A percentile compares a stretch with the other conserved stretches of the same genome.
These are phyloP conservation scores for Leccinum fuscescens DNA, from an alignment of 1,284 basidiomycete species.

Conservation along the genomic window DNA sequence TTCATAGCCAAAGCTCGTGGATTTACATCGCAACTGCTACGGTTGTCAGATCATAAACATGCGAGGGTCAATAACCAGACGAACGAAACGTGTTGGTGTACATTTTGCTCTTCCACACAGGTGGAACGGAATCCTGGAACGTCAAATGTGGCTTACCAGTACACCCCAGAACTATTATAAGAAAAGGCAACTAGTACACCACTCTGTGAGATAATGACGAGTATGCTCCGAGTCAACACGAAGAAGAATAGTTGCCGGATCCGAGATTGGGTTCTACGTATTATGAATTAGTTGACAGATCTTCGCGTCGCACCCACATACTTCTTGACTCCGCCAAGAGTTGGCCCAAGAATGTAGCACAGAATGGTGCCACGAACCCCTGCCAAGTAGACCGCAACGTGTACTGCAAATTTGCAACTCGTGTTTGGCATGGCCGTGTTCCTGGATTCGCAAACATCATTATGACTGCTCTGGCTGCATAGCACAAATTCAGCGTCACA, in stretches of 20 bases:
- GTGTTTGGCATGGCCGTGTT: not conserved
- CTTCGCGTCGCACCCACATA: not conserved
- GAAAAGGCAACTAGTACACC: too few species aligned
- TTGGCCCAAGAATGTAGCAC: conserved; percentile 10
- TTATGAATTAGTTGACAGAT: not conserved
- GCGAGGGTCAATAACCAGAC: too few species aligned
- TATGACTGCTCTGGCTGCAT: too few species aligned
- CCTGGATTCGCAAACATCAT: not conserved
- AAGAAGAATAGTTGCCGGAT: conserved; percentile 8
- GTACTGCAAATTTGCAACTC: not conserved
- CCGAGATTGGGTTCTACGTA: not conserved
- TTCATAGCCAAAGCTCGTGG: too few species aligned
- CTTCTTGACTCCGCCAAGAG: conserved; percentile 5
- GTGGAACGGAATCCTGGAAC: too few species aligned
- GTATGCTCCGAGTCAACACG: conserved; percentile 11
- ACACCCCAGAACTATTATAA: too few species aligned
- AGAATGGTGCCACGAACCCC: conserved; percentile 1
- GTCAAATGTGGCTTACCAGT: too few species aligned
- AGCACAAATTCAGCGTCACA: too few species aligned
- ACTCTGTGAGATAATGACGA: conserved; percentile 10
- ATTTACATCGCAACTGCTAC: too few species aligned
- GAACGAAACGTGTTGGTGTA: too few species aligned
- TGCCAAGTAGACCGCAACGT: conserved; percentile 3
- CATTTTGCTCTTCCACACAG: too few species aligned
- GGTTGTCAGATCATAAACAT: too few species aligned